These are phyloP conservation scores for Zelopaecilomyces penicillatus DNA, from an alignment of 2,329 filamentous ascomycete species.

Conservation along the genomic window DNA sequence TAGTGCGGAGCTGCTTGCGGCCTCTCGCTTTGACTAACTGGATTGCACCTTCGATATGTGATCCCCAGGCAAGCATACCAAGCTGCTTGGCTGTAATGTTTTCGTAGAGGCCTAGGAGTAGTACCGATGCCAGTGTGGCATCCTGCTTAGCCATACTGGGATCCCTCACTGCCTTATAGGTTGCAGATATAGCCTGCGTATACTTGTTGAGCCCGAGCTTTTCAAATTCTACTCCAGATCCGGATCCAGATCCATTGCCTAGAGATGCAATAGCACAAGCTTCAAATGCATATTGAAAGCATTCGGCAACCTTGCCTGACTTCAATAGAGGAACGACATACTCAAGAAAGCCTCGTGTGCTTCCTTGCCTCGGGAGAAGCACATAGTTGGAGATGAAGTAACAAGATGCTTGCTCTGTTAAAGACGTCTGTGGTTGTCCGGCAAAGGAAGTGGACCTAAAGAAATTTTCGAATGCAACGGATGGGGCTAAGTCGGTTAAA, in stretches of 20 bases:
- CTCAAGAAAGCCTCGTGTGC: constrained; percentile 48
- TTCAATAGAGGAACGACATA: constrained; percentile 50
- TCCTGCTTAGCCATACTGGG: constrained; percentile 43
- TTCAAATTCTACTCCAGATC: constrained; percentile 24
- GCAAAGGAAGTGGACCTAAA: constrained; percentile 10
- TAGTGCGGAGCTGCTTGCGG: constrained; percentile 44
- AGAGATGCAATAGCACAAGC: constrained; percentile 51
- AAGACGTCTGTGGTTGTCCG: constrained; percentile 26
- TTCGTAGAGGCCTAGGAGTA: constrained; percentile 54
- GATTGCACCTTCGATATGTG: constrained; percentile 56
- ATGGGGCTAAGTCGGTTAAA: not conserved
- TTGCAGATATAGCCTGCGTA: constrained; percentile 43
- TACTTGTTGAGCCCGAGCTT: constrained; percentile 43
- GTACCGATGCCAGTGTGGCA: constrained; percentile 48
- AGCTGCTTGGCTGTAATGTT: constrained; percentile 48
- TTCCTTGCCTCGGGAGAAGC: constrained; percentile 42
- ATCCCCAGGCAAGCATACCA: constrained; percentile 51
- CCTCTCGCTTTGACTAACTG: constrained; percentile 51
- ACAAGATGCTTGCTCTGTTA: constrained; percentile 48
- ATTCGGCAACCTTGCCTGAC: constrained; percentile 32
- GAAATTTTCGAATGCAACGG: constrained; percentile 9
- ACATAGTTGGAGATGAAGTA: constrained; percentile 56
- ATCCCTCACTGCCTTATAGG: constrained; percentile 45
- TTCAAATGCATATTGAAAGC: constrained; percentile 48
- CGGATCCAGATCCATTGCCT: constrained; percentile 36